Evolutionary conservation across 805 yeast genomes (phyloP).

Genomic region (Yamadazyma insecticola): DNA sequence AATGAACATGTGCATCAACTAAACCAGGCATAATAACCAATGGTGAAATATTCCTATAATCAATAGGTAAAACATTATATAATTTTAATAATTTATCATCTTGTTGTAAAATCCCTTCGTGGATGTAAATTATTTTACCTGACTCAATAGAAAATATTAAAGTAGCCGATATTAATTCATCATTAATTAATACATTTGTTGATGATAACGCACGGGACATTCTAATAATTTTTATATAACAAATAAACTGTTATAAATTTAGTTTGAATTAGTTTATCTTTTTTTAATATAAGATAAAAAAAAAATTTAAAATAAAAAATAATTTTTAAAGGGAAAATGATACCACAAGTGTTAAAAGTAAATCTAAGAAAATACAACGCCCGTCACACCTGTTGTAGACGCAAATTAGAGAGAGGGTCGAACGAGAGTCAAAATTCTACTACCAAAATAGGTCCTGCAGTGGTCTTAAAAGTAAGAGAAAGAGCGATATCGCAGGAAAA

Average conservation of each 20-base stretch:
- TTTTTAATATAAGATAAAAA: not conserved
- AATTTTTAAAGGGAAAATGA: not conserved
- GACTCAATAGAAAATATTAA: slow-evolving; percentile 50
- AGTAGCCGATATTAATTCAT: slow-evolving; percentile 52
- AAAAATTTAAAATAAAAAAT: not conserved
- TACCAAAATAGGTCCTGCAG: too few relatives aligned
- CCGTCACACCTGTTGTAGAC: not conserved
- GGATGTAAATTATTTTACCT: slow-evolving; percentile 55
- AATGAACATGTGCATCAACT: slow-evolving; percentile 90
- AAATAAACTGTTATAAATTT: not conserved
- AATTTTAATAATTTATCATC: slow-evolving; percentile 36
- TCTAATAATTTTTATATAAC: not conserved
- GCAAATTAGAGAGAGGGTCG: slow-evolving; percentile 1
- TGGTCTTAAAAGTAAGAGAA: too few relatives aligned
- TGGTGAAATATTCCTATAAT: slow-evolving; percentile 57
- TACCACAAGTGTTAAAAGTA: not conserved
- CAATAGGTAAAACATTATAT: slow-evolving; percentile 39
- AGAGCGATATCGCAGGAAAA: too few relatives aligned
- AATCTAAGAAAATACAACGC: not conserved
- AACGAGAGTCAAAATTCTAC: slow-evolving; percentile 2
- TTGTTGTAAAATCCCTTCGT: slow-evolving; percentile 21
- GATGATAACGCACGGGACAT: slow-evolving; percentile 68
- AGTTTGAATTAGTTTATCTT: not conserved
- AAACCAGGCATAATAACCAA: slow-evolving; percentile 78
- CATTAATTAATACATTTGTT: slow-evolving; percentile 48